phyloP scores from a whole-genome alignment of 257 asterid species.

The Capsicum pubescens region DNA sequence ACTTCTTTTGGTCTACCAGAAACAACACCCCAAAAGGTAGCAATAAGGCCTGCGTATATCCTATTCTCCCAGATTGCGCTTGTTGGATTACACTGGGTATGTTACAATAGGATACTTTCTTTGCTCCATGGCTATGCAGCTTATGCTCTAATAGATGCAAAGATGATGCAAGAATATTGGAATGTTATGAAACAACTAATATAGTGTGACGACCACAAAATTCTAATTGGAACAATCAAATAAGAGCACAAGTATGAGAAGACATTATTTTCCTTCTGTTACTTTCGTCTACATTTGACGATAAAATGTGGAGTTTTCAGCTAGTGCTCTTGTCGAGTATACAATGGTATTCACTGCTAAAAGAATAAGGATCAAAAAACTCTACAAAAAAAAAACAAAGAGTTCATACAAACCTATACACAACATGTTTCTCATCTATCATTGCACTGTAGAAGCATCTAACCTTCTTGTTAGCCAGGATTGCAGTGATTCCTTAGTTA shows the following conservation, averaged over 20 bases:
- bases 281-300: neutral
- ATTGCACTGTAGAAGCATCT: constrained; percentile 31
- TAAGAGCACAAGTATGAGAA: neutral
- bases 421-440: neutral
- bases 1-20: neutral
- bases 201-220: neutral
- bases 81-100: neutral
- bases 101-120: neutral
- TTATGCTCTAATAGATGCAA: neutral
- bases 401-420: neutral
- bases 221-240: neutral
- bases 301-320: neutral
- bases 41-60: neutral
- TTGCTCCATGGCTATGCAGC: neutral
- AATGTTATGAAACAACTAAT: neutral
- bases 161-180: neutral
- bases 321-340: neutral
- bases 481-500: constrained; percentile 63
- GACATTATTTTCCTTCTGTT: neutral
- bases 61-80: neutral
- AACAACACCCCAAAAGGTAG: no score
- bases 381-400: constrained; percentile 11
- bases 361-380: constrained; percentile 43
- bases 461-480: constrained; percentile 66
- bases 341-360: constrained; percentile 4